A percentile compares a stretch with the other conserved stretches of the same genome.
Conservation (phyloP, 2,329 filamentous ascomycete genomes). For the Mollisiaceae sp. region DNA sequence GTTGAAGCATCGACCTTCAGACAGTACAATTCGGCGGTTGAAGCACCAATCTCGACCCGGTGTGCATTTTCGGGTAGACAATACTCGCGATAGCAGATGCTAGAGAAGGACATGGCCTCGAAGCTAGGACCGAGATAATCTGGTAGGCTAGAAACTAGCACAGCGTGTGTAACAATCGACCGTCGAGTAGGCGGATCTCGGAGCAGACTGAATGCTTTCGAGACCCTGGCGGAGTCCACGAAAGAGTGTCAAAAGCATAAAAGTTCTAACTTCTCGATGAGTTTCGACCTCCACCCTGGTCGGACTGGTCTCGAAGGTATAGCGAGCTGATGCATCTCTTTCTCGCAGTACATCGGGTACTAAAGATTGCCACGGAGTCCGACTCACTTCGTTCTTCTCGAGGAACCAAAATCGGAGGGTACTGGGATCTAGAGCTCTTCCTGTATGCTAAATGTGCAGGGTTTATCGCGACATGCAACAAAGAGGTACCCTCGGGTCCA, state of each 20-base stretch:
- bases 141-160: neutral
- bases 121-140: neutral
- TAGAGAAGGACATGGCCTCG: neutral
- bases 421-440: neutral
- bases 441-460: neutral
- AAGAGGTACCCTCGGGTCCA: neutral
- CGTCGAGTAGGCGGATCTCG: neutral
- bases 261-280: neutral
- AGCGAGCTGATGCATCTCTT: neutral
- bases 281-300: neutral
- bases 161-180: conserved; percentile 7
- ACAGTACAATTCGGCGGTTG: too few relatives aligned
- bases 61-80: too few relatives aligned
- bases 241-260: neutral
- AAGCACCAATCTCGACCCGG: too few relatives aligned
- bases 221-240: neutral
- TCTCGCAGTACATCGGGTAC: neutral
- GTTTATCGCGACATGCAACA: neutral
- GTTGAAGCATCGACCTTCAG: too few relatives aligned
- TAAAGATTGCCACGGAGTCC: neutral
- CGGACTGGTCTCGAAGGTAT: neutral
- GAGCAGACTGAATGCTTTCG: neutral
- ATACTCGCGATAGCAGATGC: too few relatives aligned
- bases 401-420: neutral
- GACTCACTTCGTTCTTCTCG: neutral